A percentile compares a stretch with the other conserved stretches of the same genome.
These are phyloP conservation scores for Miamiensis avidus DNA, from an alignment of 169 alveolate genomes.

Conservation along the genomic window DNA sequence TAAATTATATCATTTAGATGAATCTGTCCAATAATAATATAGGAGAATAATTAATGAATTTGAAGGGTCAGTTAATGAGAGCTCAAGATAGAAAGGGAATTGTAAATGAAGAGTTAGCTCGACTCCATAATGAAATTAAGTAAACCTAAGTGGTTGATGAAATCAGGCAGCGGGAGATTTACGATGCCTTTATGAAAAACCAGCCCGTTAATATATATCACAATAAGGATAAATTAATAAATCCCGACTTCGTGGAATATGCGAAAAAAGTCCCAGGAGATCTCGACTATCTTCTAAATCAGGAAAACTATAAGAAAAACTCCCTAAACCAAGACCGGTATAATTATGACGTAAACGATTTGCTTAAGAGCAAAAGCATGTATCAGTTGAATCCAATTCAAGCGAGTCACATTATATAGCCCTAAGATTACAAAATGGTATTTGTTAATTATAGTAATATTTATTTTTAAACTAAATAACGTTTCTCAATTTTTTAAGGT, in stretches of 20 bases:
- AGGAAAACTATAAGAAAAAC: not conserved
- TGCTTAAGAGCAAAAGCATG: not conserved
- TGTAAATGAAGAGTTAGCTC: constrained; percentile 6
- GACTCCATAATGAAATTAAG: constrained; percentile 27
- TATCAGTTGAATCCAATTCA: not conserved
- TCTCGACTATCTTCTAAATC: not conserved
- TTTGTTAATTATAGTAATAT: too few species aligned
- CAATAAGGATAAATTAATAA: not conserved
- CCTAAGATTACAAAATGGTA: too few species aligned
- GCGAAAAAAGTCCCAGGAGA: not conserved
- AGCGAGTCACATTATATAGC: not conserved
- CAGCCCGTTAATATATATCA: not conserved
- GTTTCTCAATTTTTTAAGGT: too few species aligned
- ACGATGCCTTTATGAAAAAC: constrained; percentile 13
- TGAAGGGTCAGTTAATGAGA: constrained; percentile 26
- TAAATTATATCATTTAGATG: not conserved
- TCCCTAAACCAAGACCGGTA: not conserved
- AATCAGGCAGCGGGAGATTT: constrained; percentile 28
- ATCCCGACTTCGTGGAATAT: not conserved
- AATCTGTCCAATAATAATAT: constrained; percentile 9
- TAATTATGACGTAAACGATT: too few species aligned
- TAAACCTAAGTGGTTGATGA: constrained; percentile 28
- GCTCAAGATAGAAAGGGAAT: constrained; percentile 16
- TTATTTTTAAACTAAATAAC: too few species aligned
- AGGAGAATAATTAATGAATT: constrained; percentile 16